Evolutionary conservation across 1,284 basidiomycete species (phyloP).

Genomic region (Ceratobasidium sp.): DNA sequence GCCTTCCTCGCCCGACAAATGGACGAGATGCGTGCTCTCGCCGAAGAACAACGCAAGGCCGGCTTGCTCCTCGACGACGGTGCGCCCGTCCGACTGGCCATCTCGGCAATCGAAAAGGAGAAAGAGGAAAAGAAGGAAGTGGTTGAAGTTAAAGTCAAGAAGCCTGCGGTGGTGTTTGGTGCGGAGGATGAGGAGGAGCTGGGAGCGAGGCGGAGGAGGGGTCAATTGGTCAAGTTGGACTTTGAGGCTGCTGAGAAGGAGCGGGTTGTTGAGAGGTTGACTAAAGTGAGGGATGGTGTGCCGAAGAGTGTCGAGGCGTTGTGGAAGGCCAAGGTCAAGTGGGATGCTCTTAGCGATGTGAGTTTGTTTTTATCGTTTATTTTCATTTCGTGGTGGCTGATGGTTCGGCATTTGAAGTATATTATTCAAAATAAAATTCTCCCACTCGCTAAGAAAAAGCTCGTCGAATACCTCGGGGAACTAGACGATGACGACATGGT

Average conservation of each 20-base stretch:
- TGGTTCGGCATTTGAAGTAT: slow-evolving; percentile 60
- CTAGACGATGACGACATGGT: slow-evolving; percentile 89
- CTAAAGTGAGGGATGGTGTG: slow-evolving; percentile 77
- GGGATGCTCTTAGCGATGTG: slow-evolving; percentile 88
- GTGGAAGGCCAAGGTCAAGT: slow-evolving; percentile 84
- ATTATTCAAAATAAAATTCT: slow-evolving; percentile 85
- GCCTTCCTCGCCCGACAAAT: slow-evolving; percentile 89
- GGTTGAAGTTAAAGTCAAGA: slow-evolving; percentile 34
- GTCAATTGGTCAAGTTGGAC: slow-evolving; percentile 86
- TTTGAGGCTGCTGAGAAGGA: slow-evolving; percentile 83
- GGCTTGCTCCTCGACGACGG: slow-evolving; percentile 90
- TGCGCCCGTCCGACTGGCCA: slow-evolving; percentile 85
- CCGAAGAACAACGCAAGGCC: slow-evolving; percentile 86
- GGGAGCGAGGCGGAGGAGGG: slow-evolving; percentile 78
- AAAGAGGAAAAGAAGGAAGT: slow-evolving; percentile 48
- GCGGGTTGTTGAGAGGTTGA: slow-evolving; percentile 71
- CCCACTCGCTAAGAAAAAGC: slow-evolving; percentile 80
- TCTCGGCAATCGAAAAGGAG: slow-evolving; percentile 60
- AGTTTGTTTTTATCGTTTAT: slow-evolving; percentile 55
- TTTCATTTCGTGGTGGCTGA: not conserved
- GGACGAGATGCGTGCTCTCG: slow-evolving; percentile 89
- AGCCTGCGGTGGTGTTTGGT: slow-evolving; percentile 67
- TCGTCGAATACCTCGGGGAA: slow-evolving; percentile 87
- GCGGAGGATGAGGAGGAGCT: slow-evolving; percentile 86
- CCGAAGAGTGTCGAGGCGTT: slow-evolving; percentile 79